Percentiles rank a stretch among this genome's conserved stretches.
phyloP scores from a whole-genome alignment of 768 basidiomycete genomes.

The Calocybe cyanea region DNA sequence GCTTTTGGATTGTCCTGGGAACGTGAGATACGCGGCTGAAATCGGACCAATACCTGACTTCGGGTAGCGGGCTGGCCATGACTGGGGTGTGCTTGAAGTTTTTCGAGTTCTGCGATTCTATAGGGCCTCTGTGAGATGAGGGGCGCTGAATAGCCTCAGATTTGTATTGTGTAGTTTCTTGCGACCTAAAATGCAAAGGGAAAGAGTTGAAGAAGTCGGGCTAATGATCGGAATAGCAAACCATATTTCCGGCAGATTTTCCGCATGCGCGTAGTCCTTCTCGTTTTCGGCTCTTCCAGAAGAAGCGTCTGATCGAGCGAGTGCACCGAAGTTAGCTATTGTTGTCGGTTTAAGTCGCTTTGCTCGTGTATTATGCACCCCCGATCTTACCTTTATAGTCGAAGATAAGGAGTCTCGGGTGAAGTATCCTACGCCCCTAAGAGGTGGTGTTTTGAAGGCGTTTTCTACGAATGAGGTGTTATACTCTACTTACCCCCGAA shows the following conservation, averaged over 20 bases:
- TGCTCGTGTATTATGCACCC: conserved; percentile 1
- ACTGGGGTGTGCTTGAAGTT: conserved; percentile 6
- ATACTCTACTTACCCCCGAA: conserved; percentile 45
- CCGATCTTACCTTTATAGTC: conserved; percentile 56
- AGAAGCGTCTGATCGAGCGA: conserved; percentile 40
- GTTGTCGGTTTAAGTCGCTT: neutral
- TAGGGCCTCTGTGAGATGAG: conserved; percentile 46
- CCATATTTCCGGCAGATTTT: conserved; percentile 17
- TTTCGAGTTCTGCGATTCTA: conserved; percentile 19
- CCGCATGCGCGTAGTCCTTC: conserved; percentile 11
- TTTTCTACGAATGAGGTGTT: neutral
- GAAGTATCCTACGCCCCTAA: conserved; percentile 47
- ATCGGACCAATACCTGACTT: conserved; percentile 66
- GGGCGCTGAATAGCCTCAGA: conserved; percentile 53
- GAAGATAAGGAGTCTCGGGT: conserved; percentile 63
- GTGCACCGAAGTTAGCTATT: conserved; percentile 63
- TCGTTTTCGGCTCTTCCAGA: conserved; percentile 25
- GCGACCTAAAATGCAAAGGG: conserved; percentile 32
- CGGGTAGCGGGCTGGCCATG: conserved; percentile 12
- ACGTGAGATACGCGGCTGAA: conserved; percentile 61
- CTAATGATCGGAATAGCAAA: conserved; percentile 8
- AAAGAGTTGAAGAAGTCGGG: neutral
- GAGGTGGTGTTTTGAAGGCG: neutral
- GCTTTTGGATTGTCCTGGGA: conserved; percentile 59
- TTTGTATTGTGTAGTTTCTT: conserved; percentile 42